phyloP scores from a whole-genome alignment of 208 protist species.

The Trichomonas vaginalis region DNA sequence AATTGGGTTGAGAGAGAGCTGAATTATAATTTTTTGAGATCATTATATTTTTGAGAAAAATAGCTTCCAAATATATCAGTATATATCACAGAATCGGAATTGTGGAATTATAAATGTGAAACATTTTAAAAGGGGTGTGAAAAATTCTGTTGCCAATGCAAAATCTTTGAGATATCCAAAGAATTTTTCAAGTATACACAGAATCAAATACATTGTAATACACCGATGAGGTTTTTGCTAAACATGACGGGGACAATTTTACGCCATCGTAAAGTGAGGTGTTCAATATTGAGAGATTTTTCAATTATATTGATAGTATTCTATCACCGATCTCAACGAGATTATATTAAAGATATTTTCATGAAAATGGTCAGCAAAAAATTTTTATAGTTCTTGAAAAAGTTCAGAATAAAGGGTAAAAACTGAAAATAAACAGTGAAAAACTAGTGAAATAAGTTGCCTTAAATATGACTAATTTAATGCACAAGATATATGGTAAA shows the following conservation, averaged over 20 bases:
- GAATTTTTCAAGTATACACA: not conserved
- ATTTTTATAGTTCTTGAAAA: too few relatives aligned
- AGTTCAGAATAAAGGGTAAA: too few relatives aligned
- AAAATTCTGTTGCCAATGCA: not conserved
- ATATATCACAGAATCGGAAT: not conserved
- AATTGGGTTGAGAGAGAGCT: too few relatives aligned
- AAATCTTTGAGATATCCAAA: not conserved
- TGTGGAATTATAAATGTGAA: not conserved
- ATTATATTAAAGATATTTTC: not conserved
- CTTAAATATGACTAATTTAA: too few relatives aligned
- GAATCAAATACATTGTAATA: not conserved
- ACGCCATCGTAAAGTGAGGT: not conserved
- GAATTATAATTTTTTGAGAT: not conserved
- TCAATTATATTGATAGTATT: not conserved
- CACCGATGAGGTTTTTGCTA: not conserved
- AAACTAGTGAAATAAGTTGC: too few relatives aligned
- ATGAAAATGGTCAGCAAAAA: not conserved
- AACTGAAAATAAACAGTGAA: too few relatives aligned
- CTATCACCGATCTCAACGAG: not conserved
- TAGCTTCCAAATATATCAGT: not conserved
- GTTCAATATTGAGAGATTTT: not conserved
- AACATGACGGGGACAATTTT: not conserved
- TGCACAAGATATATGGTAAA: too few relatives aligned
- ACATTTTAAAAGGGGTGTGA: not conserved
- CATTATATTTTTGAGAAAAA: not conserved